Evolutionary conservation across 495 filamentous ascomycete species (phyloP).

Genomic region (Bombardia bombarda): DNA sequence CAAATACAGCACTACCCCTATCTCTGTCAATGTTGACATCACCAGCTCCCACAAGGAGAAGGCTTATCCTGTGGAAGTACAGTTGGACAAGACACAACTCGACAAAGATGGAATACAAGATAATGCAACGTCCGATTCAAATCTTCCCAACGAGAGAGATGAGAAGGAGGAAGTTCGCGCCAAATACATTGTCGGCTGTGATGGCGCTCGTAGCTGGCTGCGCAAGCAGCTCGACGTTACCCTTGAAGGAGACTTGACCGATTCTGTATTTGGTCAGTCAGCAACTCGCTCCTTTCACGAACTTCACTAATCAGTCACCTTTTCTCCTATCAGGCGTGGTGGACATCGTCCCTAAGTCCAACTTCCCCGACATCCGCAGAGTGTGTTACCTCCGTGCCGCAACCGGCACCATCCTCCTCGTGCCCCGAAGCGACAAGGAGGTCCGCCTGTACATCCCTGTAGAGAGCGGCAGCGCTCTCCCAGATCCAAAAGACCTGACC

Average conservation of each 20-base stretch:
- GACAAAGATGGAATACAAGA: slow-evolving; percentile 32
- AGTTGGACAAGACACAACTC: slow-evolving; percentile 23
- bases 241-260: slow-evolving; percentile 52
- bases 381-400: slow-evolving; percentile 51
- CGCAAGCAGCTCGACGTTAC: slow-evolving; percentile 44
- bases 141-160: slow-evolving; percentile 14
- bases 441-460: slow-evolving; percentile 65
- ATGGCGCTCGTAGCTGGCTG: slow-evolving; percentile 58
- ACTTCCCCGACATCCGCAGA: slow-evolving; percentile 65
- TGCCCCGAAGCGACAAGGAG: slow-evolving; percentile 55
- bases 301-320: neutral
- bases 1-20: slow-evolving; percentile 41
- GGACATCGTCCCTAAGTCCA: slow-evolving; percentile 57
- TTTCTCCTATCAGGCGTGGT: slow-evolving; percentile 36
- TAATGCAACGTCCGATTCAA: slow-evolving; percentile 2
- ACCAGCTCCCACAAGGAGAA: neutral
- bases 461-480: slow-evolving; percentile 31
- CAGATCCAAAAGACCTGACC: slow-evolving; percentile 38
- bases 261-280: slow-evolving; percentile 47
- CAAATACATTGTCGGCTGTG: slow-evolving; percentile 62
- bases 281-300: too few relatives aligned
- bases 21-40: slow-evolving; percentile 25
- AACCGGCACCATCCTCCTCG: slow-evolving; percentile 58
- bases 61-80: neutral
- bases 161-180: slow-evolving; percentile 33